Percentiles rank a stretch among this genome's conserved stretches.
Conservation (phyloP, 2,329 filamentous ascomycete species). For the Alternaria solani region DNA sequence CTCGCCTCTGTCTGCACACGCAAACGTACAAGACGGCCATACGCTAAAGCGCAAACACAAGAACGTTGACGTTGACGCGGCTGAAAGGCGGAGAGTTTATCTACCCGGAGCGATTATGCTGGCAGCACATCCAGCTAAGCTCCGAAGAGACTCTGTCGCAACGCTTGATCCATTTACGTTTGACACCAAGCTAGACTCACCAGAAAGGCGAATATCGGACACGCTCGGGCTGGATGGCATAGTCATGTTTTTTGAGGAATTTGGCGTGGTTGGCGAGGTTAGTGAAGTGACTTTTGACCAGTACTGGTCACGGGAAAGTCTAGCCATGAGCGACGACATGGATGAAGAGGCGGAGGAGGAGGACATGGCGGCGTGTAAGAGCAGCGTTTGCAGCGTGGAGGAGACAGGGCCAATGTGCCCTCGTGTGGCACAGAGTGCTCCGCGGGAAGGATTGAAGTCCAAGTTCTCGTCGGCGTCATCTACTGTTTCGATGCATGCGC, state of each 20-base stretch:
- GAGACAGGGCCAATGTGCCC: constrained; percentile 16
- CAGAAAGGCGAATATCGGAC: constrained; percentile 34
- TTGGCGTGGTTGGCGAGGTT: constrained; percentile 45
- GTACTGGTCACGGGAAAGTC: constrained; percentile 40
- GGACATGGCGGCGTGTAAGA: constrained; percentile 3
- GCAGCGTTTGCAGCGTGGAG: constrained; percentile 18
- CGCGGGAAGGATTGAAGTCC: constrained; percentile 20
- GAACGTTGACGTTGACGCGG: constrained; percentile 2
- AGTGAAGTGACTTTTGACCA: constrained; percentile 42
- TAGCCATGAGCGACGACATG: not conserved
- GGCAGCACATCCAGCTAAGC: constrained; percentile 37
- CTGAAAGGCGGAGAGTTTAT: constrained; percentile 39
- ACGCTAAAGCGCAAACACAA: constrained; percentile 3
- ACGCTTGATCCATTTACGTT: constrained; percentile 51
- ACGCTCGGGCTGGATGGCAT: constrained; percentile 48
- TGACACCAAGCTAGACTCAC: constrained; percentile 23
- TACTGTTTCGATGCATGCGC: constrained; percentile 18
- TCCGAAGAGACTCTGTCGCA: constrained; percentile 52
- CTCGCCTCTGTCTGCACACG: constrained; percentile 13
- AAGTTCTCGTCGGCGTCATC: constrained; percentile 37
- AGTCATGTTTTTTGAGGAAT: constrained; percentile 53
- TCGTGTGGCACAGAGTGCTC: constrained; percentile 15
- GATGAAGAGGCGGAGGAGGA: not conserved
- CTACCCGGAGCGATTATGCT: constrained; percentile 54
- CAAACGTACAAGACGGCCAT: constrained; percentile 22